Percentiles rank a stretch among this genome's conserved stretches.
phyloP scores from a whole-genome alignment of 164 flowering plant species.

The Nelumbo lutea region DNA sequence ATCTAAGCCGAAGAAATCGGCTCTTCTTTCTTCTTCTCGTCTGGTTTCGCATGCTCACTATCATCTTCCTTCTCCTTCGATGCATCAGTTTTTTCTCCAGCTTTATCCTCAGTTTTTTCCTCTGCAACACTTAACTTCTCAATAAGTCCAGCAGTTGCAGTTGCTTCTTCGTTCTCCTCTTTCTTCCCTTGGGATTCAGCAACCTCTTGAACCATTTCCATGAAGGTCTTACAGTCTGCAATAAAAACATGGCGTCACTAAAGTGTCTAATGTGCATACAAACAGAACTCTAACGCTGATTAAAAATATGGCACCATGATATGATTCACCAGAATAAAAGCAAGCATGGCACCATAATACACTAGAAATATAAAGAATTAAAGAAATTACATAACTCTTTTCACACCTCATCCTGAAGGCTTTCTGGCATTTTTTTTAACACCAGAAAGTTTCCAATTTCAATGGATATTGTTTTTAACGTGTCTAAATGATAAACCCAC shows the following conservation, averaged over 20 bases:
- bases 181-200: conserved; percentile 24
- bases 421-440: no score
- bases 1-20: conserved; percentile 1
- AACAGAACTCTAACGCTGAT: no score
- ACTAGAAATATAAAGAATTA: no score
- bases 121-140: conserved; percentile 30
- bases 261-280: no score
- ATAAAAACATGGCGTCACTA: neutral
- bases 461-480: no score
- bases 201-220: conserved; percentile 31
- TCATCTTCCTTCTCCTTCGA: conserved; percentile 8
- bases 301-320: no score
- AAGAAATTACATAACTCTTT: no score
- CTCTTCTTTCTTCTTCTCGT: conserved; percentile 16
- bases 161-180: conserved; percentile 24
- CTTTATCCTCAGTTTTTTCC: conserved; percentile 13
- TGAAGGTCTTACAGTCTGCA: conserved; percentile 37
- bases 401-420: no score
- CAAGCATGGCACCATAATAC: no score
- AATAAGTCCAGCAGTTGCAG: conserved; percentile 24
- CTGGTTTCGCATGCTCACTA: conserved; percentile 5
- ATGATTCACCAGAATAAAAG: no score
- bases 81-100: neutral
- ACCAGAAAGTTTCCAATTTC: no score
- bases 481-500: no score